Percentiles rank a stretch among this genome's conserved stretches.
phyloP scores from a whole-genome alignment of 1,284 basidiomycete species.

The Rhodotorula glutinis region DNA sequence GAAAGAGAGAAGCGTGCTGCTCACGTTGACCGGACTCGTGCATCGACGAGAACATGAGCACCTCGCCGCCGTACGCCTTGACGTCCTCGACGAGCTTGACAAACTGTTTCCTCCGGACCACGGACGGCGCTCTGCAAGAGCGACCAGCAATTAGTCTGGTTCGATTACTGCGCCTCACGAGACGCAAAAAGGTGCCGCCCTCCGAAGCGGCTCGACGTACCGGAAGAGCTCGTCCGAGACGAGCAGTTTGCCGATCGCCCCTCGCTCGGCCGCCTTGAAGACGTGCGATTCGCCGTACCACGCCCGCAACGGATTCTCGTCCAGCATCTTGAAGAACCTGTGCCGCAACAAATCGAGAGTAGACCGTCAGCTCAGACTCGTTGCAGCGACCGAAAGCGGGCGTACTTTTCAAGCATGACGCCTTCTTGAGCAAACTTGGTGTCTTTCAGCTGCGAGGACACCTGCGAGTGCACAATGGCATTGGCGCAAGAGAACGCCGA shows the following conservation, averaged over 20 bases:
- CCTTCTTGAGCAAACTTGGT: slow-evolving; percentile 98
- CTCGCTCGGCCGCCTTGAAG: slow-evolving; percentile 80
- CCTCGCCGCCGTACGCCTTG: slow-evolving; percentile 82
- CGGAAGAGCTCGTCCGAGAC: slow-evolving; percentile 95
- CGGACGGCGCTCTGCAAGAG: slow-evolving; percentile 26
- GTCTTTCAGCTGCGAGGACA: slow-evolving; percentile 77
- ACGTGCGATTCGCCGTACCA: slow-evolving; percentile 99
- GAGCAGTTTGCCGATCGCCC: slow-evolving; percentile 88
- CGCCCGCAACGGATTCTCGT: slow-evolving; percentile 86
- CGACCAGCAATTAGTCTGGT: too few species aligned
- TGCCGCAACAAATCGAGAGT: neutral
- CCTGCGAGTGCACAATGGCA: slow-evolving; percentile 50
- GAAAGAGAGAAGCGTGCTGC: slow-evolving; percentile 44
- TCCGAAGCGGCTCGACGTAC: slow-evolving; percentile 50
- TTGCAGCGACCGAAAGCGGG: neutral
- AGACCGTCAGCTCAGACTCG: neutral
- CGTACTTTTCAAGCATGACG: slow-evolving; percentile 78
- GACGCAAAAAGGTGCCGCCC: too few species aligned
- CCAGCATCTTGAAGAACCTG: slow-evolving; percentile 96
- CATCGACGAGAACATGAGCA: slow-evolving; percentile 96
- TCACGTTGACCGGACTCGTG: slow-evolving; percentile 94
- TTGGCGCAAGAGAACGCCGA: too few species aligned
- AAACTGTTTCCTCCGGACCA: slow-evolving; percentile 58
- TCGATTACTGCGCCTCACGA: too few species aligned
- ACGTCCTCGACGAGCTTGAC: slow-evolving; percentile 87